Percentiles rank a stretch among this genome's conserved stretches.
phyloP scores from a whole-genome alignment of 139 green algal species.

The Chlamydomonas sp. region DNA sequence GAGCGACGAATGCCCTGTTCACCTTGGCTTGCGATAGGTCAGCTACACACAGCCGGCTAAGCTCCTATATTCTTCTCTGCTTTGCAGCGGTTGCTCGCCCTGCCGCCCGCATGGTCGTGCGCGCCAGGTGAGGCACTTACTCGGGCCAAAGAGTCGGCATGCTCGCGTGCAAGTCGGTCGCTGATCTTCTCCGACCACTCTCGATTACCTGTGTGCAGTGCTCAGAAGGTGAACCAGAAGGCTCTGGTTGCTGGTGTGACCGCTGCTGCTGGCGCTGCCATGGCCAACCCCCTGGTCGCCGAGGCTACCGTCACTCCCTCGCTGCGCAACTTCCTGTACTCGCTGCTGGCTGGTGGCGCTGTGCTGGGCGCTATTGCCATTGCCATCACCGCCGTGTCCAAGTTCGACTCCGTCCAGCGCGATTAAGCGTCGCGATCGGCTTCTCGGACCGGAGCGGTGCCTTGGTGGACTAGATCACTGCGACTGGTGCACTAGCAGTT shows the following conservation, averaged over 20 bases:
- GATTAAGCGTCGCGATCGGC: slow-evolving; percentile 4
- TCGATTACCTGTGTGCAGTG: slow-evolving; percentile 45
- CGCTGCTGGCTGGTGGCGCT: slow-evolving; percentile 85
- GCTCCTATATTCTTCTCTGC: not conserved
- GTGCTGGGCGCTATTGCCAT: slow-evolving; percentile 86
- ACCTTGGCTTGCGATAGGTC: too few species aligned
- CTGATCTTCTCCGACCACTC: not conserved
- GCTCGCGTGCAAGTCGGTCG: too few species aligned
- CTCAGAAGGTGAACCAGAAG: slow-evolving; percentile 57
- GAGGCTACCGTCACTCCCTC: slow-evolving; percentile 90
- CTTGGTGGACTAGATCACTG: too few species aligned
- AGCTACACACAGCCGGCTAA: too few species aligned
- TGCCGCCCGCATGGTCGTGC: slow-evolving; percentile 34
- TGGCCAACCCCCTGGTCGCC: slow-evolving; percentile 75
- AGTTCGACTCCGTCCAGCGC: slow-evolving; percentile 74
- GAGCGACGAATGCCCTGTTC: too few species aligned
- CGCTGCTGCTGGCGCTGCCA: slow-evolving; percentile 58
- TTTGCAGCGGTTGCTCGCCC: slow-evolving; percentile 27
- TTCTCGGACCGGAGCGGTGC: not conserved
- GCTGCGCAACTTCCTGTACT: slow-evolving; percentile 94
- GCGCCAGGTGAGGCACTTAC: slow-evolving; percentile 16
- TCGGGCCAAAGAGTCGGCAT: too few species aligned
- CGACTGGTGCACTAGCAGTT: too few species aligned
- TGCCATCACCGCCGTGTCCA: slow-evolving; percentile 86
- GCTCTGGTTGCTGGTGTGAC: slow-evolving; percentile 72